Base-by-base conservation (phyloP, 192 early-diverging fungal species). In the Umbelopsis ramanniana region DNA sequence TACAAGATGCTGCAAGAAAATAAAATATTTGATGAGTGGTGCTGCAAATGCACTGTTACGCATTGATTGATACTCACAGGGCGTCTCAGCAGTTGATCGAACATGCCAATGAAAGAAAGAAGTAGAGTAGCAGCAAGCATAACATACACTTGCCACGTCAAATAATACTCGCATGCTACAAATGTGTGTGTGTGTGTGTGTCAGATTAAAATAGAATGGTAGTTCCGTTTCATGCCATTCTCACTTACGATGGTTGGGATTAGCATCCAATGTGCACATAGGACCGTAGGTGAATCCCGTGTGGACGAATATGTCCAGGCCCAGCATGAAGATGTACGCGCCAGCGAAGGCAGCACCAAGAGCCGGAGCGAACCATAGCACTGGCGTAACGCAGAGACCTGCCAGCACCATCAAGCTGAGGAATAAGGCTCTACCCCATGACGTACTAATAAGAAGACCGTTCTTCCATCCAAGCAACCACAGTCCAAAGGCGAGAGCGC, bases 401-500 rank as follows among this genome's bases (percentile, higher is more conserved):
- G 75, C 72, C 6, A 74, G 26, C 2, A 72, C 82, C 24, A 83
- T 47, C 38, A 80, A 69, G 22, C 63, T 73, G 10, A 83, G 74
- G 6, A 83, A 53, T 46, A 83, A 72, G 17, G 74, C 82, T 47
- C 79, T 74, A 46, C 82, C 82, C 35, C 69, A 69, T 15, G 45
- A 26, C 0, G 79, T 80, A 11, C 71, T 66, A 47, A 83, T 76
- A 17, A 76, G 21, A 8, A 79, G 72, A 46, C 72, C 76, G 21
- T 66, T 66, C 52, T 72, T 75, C 82, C 82, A 83, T n/a, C 82
- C 82, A 47, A 83, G 72, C 50, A 83, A 67, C 82, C 82, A 83
- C 33, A 83, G 70, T 40, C 82, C 82, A 54, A 83, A 45, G 8
- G 82, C 72, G 9, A 80, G 55, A 26, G 74, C 66, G 14, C 79